Evolutionary conservation across 176 grass and related monocot genomes (phyloP), one percentile per base, ranked within the genome.

Genomic region (Panicum miliaceum): DNA sequence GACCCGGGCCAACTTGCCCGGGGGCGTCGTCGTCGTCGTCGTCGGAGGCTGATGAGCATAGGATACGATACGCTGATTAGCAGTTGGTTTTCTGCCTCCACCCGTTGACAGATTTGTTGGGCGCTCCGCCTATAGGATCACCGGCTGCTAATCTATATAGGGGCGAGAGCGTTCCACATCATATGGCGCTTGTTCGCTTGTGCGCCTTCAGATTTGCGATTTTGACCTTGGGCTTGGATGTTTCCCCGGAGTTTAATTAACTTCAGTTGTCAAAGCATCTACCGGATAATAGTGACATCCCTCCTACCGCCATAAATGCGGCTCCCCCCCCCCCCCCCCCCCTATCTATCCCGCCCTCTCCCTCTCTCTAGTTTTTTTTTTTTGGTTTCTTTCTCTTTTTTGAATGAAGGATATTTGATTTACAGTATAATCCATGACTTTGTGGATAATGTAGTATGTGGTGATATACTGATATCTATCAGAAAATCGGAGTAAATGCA

Each of bases 231-330:
- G 48, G 56, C 2, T 84, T 78, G 84, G 84, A 63, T 38, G 60
- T 71, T 47, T 73, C 77, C 46, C 18, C 23, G 22, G 53, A 40
- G 58, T 87, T 86, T 86, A 68, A 78, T 86, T 86, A 68, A 78
- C 41, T 78, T 50, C 22, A 74, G 78, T 77, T 89, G 81, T 89
- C 77, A 81, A 89, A 84, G 54, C 86, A 82, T 84, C 72, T 22
- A 91, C 84, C 59, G 57, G 84, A 77, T 81, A 87, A 90, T 51
- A 73, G 84, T 51, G 87, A 94, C 92, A 92, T 87, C 64, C 63
- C 64, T 89, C 84, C 86, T 73, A 87, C 81, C 59, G 5, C 50
- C 89, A 87, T 87, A 91, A 87, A 87, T 87, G 85, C 45, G 7
- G 32, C 47, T 25, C 51, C 14, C 32, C 42, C 23, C 1, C 36